phyloP scores from a whole-genome alignment of 495 filamentous ascomycete genomes.

The Podospora anserina region DNA sequence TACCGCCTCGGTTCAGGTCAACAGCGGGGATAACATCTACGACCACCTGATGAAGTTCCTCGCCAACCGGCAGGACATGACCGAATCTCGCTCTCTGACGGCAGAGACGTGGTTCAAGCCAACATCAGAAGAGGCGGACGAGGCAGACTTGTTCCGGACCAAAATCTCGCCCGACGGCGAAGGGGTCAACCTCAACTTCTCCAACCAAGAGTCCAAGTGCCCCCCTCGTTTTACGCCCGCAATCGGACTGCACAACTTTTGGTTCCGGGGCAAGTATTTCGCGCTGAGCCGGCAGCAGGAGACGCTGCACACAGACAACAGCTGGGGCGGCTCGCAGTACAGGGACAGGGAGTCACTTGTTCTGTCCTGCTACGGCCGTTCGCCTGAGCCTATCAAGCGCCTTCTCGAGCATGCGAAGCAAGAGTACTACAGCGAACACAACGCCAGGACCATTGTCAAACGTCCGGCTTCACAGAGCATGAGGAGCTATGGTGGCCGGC shows the following conservation, averaged over 20 bases:
- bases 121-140: conserved; percentile 52
- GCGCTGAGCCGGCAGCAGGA: conserved; percentile 39
- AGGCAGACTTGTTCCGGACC: conserved; percentile 33
- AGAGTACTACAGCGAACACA: conserved; percentile 45
- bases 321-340: conserved; percentile 28
- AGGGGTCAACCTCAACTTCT: conserved; percentile 44
- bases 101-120: conserved; percentile 54
- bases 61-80: conserved; percentile 50
- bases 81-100: conserved; percentile 52
- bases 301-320: conserved; percentile 30
- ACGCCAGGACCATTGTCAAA: conserved; percentile 50
- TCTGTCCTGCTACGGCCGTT: conserved; percentile 45
- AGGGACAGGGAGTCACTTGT: conserved; percentile 42
- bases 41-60: conserved; percentile 60
- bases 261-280: conserved; percentile 41
- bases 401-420: conserved; percentile 56
- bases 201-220: conserved; percentile 39
- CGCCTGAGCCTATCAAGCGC: conserved; percentile 57
- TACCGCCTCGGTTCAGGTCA: conserved; percentile 55
- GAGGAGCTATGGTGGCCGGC: conserved; percentile 36
- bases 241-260: conserved; percentile 40
- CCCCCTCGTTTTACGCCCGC: conserved; percentile 41
- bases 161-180: conserved; percentile 34
- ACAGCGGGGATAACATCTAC: conserved; percentile 59
- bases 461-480: conserved; percentile 40